Percentiles rank a stretch among this genome's conserved stretches.
Evolutionary conservation across 2,329 filamentous ascomycete genomes (phyloP).

Genomic region (Tolypocladium guangdongense): DNA sequence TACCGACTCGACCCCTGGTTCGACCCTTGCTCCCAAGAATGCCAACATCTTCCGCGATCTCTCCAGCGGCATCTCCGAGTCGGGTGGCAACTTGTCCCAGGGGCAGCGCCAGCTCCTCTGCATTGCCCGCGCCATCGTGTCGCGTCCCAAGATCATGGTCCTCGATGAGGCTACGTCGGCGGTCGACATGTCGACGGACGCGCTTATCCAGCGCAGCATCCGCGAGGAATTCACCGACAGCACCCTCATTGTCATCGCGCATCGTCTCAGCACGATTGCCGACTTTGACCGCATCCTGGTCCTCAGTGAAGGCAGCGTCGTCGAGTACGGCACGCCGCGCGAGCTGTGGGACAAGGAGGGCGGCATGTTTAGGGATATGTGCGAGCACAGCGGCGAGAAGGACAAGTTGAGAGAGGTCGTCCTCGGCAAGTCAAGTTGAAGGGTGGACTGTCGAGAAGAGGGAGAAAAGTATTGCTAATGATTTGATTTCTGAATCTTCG

Average conservation of each 20-base stretch:
- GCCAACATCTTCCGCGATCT: slow-evolving; percentile 56
- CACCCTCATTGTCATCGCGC: slow-evolving; percentile 65
- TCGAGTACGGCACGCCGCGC: slow-evolving; percentile 55
- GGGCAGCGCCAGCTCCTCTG: slow-evolving; percentile 69
- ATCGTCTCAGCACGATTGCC: slow-evolving; percentile 64
- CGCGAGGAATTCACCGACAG: slow-evolving; percentile 58
- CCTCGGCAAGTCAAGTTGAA: slow-evolving; percentile 11
- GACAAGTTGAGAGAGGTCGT: slow-evolving; percentile 40
- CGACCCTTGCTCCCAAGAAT: slow-evolving; percentile 33
- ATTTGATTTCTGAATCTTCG: not conserved
- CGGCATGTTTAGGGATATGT: slow-evolving; percentile 52
- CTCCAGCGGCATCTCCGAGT: slow-evolving; percentile 54
- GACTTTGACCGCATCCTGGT: slow-evolving; percentile 69
- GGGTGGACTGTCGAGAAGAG: too few relatives aligned
- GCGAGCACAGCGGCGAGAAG: slow-evolving; percentile 48
- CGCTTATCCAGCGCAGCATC: slow-evolving; percentile 62
- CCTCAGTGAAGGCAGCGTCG: slow-evolving; percentile 53
- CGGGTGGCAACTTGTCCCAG: slow-evolving; percentile 64
- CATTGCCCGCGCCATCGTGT: slow-evolving; percentile 61
- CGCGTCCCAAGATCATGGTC: slow-evolving; percentile 65
- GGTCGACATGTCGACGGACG: slow-evolving; percentile 67
- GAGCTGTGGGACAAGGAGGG: slow-evolving; percentile 46
- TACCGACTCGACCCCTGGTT: slow-evolving; percentile 18
- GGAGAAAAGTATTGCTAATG: not conserved
- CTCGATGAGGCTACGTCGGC: slow-evolving; percentile 72